These are phyloP conservation scores for Neurospora sp. DNA, from an alignment of 495 filamentous ascomycete species.

Conservation along the genomic window DNA sequence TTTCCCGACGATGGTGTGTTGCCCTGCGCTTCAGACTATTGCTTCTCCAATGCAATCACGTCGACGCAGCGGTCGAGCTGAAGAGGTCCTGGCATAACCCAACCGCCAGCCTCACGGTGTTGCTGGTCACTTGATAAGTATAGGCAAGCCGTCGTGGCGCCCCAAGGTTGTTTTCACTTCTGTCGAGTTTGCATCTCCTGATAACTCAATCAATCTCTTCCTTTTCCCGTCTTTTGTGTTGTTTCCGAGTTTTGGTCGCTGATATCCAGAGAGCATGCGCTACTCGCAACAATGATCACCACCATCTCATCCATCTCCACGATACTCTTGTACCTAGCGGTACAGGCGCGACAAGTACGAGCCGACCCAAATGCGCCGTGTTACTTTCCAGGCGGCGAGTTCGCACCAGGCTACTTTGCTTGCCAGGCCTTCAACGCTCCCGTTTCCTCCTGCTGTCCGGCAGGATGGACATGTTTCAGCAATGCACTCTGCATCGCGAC, in stretches of 20 bases:
- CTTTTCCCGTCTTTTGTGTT: not conserved
- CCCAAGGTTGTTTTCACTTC: not conserved
- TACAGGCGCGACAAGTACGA: not conserved
- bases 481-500: slow-evolving; percentile 26
- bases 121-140: not conserved
- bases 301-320: not conserved
- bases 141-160: not conserved
- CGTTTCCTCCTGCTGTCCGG: slow-evolving; percentile 19
- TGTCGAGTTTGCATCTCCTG: not conserved
- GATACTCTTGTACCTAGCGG: not conserved
- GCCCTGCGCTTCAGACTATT: not conserved
- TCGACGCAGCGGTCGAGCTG: not conserved
- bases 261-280: not conserved
- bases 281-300: not conserved
- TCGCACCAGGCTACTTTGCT: slow-evolving; percentile 15
- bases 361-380: slow-evolving; percentile 14
- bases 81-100: not conserved
- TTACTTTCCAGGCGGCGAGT: slow-evolving; percentile 19
- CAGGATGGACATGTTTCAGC: slow-evolving; percentile 27
- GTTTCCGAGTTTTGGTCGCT: not conserved
- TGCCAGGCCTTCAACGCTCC: slow-evolving; percentile 14
- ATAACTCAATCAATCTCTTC: not conserved
- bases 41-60: not conserved
- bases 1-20: not conserved
- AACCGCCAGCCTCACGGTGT: not conserved